Evolutionary conservation across 129 eudicot species (phyloP).

Genomic region (Artemisia annua): DNA sequence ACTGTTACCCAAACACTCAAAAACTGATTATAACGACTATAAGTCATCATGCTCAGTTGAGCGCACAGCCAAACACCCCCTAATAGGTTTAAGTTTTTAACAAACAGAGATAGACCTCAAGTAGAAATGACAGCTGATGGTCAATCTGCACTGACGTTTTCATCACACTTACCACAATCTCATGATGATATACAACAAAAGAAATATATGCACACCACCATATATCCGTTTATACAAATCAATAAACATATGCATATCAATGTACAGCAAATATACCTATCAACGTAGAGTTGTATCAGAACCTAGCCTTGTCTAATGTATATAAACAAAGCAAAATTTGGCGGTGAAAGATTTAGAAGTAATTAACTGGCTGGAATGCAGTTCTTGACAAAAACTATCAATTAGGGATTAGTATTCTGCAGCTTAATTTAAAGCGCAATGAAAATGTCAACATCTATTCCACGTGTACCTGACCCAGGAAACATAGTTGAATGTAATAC

Average conservation of each 20-base stretch:
- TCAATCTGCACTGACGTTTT: too few relatives aligned
- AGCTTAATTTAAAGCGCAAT: neutral
- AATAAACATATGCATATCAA: neutral
- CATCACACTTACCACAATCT: neutral
- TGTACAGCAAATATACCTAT: neutral
- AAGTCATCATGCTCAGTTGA: conserved; percentile 6
- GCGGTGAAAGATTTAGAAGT: neutral
- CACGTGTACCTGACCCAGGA: neutral
- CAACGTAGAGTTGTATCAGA: neutral
- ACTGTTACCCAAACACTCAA: neutral
- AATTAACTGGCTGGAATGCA: conserved; percentile 2
- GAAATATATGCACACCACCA: neutral
- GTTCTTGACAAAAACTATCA: neutral
- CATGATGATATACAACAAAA: neutral
- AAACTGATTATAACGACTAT: neutral
- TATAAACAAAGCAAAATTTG: neutral
- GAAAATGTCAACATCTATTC: too few relatives aligned
- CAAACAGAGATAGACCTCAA: neutral
- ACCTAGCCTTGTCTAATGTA: neutral
- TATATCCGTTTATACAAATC: neutral
- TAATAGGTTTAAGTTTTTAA: neutral
- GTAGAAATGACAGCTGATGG: neutral
- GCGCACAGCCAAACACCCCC: neutral
- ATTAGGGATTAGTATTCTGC: conserved; percentile 2
- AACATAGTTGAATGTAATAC: conserved; percentile 15